phyloP scores from a whole-genome alignment of 192 early-diverging fungal genomes.

The Mycoemilia scoparia region DNA sequence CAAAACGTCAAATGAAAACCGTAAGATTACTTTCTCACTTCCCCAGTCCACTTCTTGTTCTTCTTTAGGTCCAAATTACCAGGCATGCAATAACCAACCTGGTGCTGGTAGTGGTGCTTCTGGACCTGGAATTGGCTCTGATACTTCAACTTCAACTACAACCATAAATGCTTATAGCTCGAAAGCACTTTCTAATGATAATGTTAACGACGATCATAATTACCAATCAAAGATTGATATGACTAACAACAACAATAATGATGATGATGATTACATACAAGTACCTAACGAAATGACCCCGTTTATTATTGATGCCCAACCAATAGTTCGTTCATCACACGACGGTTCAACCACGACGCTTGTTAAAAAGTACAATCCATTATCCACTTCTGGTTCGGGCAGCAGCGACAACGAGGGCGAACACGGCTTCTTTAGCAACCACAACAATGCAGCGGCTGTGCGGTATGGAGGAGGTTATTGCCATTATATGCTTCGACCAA shows the following conservation, averaged over 20 bases:
- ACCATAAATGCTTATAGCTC: background rate
- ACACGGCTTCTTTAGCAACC: slow-evolving; percentile 5
- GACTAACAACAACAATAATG: background rate
- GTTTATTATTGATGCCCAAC: background rate
- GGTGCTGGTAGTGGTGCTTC: background rate
- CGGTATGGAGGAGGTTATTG: slow-evolving; percentile 33
- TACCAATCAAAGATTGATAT: no score
- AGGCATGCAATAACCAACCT: background rate
- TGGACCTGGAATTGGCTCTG: background rate
- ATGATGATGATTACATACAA: background rate
- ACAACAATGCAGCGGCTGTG: slow-evolving; percentile 9
- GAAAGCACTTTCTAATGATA: background rate
- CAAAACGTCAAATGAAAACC: background rate
- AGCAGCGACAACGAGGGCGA: slow-evolving; percentile 3
- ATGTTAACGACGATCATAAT: background rate
- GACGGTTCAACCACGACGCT: background rate
- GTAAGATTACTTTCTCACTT: background rate
- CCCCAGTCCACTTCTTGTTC: background rate
- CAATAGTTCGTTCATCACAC: background rate
- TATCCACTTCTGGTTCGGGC: background rate
- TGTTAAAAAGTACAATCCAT: background rate
- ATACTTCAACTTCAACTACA: background rate
- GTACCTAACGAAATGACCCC: slow-evolving; percentile 1
- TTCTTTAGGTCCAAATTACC: background rate
- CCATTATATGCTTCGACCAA: slow-evolving; percentile 41